Evolutionary conservation across 1,284 basidiomycete species (phyloP).

Genomic region (Cystobasidium sp.): DNA sequence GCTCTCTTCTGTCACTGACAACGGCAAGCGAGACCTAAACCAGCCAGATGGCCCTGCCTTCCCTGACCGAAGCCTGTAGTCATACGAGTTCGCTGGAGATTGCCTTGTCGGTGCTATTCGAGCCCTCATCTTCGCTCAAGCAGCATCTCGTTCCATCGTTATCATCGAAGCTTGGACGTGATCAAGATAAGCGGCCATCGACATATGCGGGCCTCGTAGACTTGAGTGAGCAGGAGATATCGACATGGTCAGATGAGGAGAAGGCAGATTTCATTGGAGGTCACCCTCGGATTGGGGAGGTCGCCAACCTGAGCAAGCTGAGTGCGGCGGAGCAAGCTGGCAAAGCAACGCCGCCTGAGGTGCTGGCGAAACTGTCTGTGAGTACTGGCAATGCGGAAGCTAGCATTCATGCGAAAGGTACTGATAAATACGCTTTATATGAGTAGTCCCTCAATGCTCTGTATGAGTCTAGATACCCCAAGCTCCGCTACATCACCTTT

Average conservation of each 20-base stretch:
- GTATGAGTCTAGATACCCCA: slow-evolving; percentile 74
- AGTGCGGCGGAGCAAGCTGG: slow-evolving; percentile 77
- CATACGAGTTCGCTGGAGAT: not conserved
- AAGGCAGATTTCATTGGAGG: slow-evolving; percentile 74
- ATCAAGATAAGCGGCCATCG: slow-evolving; percentile 40
- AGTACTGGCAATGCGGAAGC: slow-evolving; percentile 9
- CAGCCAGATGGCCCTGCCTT: slow-evolving; percentile 27
- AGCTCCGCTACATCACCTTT: slow-evolving; percentile 84
- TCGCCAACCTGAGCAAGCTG: slow-evolving; percentile 68
- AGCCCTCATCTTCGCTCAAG: slow-evolving; percentile 35
- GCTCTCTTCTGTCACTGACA: too few species aligned
- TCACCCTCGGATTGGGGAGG: slow-evolving; percentile 87
- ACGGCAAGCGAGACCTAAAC: too few species aligned
- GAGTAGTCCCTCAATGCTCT: slow-evolving; percentile 66
- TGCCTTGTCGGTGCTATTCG: slow-evolving; percentile 24
- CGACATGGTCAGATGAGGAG: slow-evolving; percentile 64
- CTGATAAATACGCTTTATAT: not conserved
- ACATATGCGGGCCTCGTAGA: slow-evolving; percentile 69
- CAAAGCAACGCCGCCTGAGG: slow-evolving; percentile 48
- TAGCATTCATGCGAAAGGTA: not conserved
- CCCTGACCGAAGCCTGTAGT: not conserved
- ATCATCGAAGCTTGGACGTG: not conserved
- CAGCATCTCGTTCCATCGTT: slow-evolving; percentile 42
- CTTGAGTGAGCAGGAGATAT: slow-evolving; percentile 63
- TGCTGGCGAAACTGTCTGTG: slow-evolving; percentile 51